Conservation (phyloP, 2,329 filamentous ascomycete species). For the Cryphonectria carpinicola region DNA sequence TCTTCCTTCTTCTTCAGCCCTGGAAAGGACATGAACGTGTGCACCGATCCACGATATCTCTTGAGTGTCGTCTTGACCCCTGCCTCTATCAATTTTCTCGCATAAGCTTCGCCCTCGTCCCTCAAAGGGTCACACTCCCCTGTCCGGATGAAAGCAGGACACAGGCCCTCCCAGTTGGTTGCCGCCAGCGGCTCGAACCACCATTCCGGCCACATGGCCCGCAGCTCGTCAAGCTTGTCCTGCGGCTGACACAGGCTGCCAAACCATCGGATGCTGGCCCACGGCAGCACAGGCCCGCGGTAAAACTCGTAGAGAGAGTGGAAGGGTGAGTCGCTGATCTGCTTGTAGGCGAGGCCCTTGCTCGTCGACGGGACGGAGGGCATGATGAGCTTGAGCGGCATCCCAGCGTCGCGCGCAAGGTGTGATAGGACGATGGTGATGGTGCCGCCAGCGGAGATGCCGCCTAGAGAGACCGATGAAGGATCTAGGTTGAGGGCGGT, state of each 20-base stretch:
- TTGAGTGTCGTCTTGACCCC: conserved; percentile 44
- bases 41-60: conserved; percentile 43
- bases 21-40: conserved; percentile 43
- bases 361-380: conserved; percentile 38
- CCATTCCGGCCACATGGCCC: conserved; percentile 39
- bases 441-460: conserved; percentile 44
- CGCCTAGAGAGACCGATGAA: conserved; percentile 42
- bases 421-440: conserved; percentile 43
- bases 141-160: conserved; percentile 41
- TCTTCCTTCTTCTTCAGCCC: conserved; percentile 37
- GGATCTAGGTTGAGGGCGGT: conserved; percentile 37
- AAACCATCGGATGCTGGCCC: conserved; percentile 41
- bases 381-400: conserved; percentile 42
- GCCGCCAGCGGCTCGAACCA: conserved; percentile 41
- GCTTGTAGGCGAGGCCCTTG: conserved; percentile 36
- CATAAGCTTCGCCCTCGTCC: conserved; percentile 48
- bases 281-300: conserved; percentile 40
- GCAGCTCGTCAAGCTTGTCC: conserved; percentile 35
- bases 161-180: conserved; percentile 38
- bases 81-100: conserved; percentile 40
- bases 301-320: conserved; percentile 41
- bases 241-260: conserved; percentile 36
- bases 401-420: conserved; percentile 42
- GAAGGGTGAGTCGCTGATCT: conserved; percentile 41
- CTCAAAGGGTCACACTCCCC: conserved; percentile 43